Conservation (phyloP, 148 eudicot genomes). For the Bassia scoparia region DNA sequence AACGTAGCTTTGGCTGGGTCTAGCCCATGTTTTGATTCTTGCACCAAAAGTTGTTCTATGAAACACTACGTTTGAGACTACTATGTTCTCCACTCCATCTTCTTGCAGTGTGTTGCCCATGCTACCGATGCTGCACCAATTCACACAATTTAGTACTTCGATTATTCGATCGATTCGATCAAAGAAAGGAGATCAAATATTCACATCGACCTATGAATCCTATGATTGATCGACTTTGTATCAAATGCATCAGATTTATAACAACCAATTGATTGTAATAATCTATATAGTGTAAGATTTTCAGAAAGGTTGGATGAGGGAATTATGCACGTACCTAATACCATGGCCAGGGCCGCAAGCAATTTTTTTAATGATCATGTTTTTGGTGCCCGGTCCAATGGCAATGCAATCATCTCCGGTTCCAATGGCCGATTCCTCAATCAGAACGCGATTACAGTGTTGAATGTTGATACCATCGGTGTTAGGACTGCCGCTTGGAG, state of each 20-base stretch:
- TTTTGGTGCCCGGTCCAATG: constrained; percentile 47
- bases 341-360: constrained; percentile 79
- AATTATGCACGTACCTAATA: constrained; percentile 39
- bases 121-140: constrained; percentile 48
- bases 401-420: constrained; percentile 70
- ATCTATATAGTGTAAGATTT: no score
- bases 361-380: constrained; percentile 36
- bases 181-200: no score
- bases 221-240: no score
- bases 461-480: constrained; percentile 61
- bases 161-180: no score
- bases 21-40: constrained; percentile 51
- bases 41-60: constrained; percentile 43
- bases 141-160: no score
- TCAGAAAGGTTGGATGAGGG: no score
- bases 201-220: no score
- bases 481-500: constrained; percentile 62
- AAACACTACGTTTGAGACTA: constrained; percentile 37
- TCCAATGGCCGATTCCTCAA: constrained; percentile 28
- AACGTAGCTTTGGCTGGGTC: constrained; percentile 37
- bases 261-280: no score
- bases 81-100: constrained; percentile 48
- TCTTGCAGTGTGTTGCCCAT: constrained; percentile 40
- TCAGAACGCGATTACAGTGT: constrained; percentile 31
- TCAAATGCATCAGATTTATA: no score